phyloP scores from a whole-genome alignment of 495 filamentous ascomycete genomes.

The Friedmanniomyces endolithicus region DNA sequence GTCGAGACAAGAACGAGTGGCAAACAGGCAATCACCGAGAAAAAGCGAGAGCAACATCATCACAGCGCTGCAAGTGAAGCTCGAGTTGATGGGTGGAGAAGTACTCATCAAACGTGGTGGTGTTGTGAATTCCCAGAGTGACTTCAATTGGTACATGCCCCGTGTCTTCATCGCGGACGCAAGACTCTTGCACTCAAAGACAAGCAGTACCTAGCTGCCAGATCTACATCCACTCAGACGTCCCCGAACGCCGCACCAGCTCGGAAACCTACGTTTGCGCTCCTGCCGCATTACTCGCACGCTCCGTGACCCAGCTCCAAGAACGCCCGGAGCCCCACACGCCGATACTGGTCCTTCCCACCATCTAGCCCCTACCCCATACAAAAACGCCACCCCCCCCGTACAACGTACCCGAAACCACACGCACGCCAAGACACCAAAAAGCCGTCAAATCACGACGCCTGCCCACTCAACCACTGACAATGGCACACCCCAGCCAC shows the following conservation, averaged over 20 bases:
- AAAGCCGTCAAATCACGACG: background rate
- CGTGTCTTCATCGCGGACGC: too few species aligned
- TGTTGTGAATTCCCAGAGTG: too few species aligned
- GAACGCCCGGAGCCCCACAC: background rate
- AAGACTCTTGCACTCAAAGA: background rate
- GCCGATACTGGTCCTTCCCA: background rate
- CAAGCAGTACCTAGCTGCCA: background rate
- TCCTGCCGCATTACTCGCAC: background rate
- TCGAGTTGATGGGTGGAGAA: too few species aligned
- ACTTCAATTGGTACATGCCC: too few species aligned
- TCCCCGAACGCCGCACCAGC: background rate
- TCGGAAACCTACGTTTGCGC: background rate
- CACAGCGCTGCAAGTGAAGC: too few species aligned
- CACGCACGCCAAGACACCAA: too few species aligned
- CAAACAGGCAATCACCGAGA: too few species aligned
- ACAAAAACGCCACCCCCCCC: background rate
- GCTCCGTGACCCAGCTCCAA: background rate
- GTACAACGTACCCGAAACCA: background rate
- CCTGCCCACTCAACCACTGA: constrained; percentile 26
- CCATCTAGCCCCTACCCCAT: background rate
- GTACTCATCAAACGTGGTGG: too few species aligned
- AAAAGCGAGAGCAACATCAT: too few species aligned
- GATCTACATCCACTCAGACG: too few species aligned
- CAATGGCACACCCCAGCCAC: constrained; percentile 26
- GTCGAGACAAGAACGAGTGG: too few species aligned